Evolutionary conservation across 2,329 filamentous ascomycete genomes (phyloP).

Genomic region (Neonectria sp.): DNA sequence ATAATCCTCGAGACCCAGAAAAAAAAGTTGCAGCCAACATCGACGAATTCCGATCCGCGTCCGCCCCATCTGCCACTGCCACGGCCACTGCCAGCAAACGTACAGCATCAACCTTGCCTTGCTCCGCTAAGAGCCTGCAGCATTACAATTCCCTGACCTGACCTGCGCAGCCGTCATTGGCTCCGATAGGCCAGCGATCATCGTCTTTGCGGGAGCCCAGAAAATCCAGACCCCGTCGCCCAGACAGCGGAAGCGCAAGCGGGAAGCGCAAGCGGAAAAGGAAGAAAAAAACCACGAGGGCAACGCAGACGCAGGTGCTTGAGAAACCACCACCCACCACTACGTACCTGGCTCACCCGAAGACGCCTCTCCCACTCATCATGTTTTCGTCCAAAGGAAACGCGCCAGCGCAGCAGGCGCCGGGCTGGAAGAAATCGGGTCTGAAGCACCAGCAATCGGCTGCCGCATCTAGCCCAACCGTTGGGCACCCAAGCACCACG

Average conservation of each 20-base stretch:
- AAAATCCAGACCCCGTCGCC: slow-evolving; percentile 36
- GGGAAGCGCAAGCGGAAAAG: slow-evolving; percentile 32
- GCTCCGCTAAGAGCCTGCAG: slow-evolving; percentile 41
- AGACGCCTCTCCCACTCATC: slow-evolving; percentile 45
- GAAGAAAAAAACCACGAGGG: slow-evolving; percentile 36
- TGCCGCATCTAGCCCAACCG: slow-evolving; percentile 50
- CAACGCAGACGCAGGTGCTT: slow-evolving; percentile 18
- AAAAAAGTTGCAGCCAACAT: slow-evolving; percentile 48
- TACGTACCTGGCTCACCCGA: slow-evolving; percentile 24
- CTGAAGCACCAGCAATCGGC: slow-evolving; percentile 70
- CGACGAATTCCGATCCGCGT: slow-evolving; percentile 36
- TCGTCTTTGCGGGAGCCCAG: slow-evolving; percentile 34
- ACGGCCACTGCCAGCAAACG: slow-evolving; percentile 31
- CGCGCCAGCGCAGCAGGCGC: slow-evolving; percentile 64
- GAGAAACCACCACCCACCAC: slow-evolving; percentile 12
- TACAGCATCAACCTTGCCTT: slow-evolving; percentile 40
- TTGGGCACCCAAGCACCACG: slow-evolving; percentile 57
- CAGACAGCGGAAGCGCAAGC: slow-evolving; percentile 26
- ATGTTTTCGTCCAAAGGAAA: slow-evolving; percentile 61
- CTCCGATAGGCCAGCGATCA: slow-evolving; percentile 30
- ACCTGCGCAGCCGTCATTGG: slow-evolving; percentile 30
- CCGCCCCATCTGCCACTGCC: slow-evolving; percentile 11
- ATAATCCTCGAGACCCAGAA: slow-evolving; percentile 44
- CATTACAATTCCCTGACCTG: slow-evolving; percentile 28
- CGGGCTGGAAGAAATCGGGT: slow-evolving; percentile 75